Percentiles rank a stretch among this genome's conserved stretches.
phyloP scores from a whole-genome alignment of 257 asterid genomes.

The Echium plantagineum region DNA sequence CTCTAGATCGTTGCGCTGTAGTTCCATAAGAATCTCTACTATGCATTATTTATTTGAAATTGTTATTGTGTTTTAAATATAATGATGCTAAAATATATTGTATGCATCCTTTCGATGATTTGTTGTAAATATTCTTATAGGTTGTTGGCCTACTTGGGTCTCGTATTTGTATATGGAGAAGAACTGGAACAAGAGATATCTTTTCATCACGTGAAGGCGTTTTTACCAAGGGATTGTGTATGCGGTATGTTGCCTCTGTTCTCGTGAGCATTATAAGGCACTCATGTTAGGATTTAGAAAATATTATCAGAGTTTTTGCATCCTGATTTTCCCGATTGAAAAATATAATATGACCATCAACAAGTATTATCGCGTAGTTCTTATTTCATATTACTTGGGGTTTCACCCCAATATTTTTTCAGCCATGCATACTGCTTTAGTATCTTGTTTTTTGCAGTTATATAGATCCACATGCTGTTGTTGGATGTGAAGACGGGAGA shows the following conservation, averaged over 20 bases:
- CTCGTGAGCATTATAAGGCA: not conserved
- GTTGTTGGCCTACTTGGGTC: constrained; percentile 93
- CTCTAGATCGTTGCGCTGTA: too few species aligned
- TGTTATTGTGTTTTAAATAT: too few species aligned
- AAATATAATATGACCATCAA: too few species aligned
- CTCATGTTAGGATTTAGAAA: too few species aligned
- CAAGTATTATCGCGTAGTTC: too few species aligned
- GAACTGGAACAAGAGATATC: constrained; percentile 54
- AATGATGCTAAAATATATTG: too few species aligned
- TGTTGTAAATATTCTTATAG: constrained; percentile 25
- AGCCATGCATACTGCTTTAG: not conserved
- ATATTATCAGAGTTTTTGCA: too few species aligned
- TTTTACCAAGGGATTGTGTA: constrained; percentile 71
- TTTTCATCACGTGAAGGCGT: constrained; percentile 81
- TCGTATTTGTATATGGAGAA: constrained; percentile 86
- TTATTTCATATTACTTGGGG: too few species aligned
- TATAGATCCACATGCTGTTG: constrained; percentile 83
- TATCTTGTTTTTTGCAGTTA: constrained; percentile 37
- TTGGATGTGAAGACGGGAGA: constrained; percentile 93
- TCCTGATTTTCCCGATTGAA: too few species aligned
- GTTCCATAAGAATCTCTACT: too few species aligned
- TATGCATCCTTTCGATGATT: not conserved
- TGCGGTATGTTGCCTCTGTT: constrained; percentile 57
- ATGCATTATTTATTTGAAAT: too few species aligned
- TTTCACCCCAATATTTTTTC: too few species aligned